Evolutionary conservation across 441 rosid species (phyloP).

Genomic region (Gossypium davidsonii): DNA sequence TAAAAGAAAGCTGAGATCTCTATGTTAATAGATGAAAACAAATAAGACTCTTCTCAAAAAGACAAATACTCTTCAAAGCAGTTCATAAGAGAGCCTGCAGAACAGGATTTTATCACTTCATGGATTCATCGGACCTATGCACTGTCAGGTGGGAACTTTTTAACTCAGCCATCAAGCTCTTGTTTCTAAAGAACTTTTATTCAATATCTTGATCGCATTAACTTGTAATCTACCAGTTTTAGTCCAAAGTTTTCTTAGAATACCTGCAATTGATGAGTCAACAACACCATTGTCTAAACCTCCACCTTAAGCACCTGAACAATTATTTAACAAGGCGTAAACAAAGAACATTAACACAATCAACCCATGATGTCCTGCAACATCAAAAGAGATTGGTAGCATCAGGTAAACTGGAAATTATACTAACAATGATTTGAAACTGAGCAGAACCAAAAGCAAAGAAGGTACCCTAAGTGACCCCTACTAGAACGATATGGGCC

Average conservation of each 20-base stretch:
- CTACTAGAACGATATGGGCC: not conserved
- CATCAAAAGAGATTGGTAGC: not conserved
- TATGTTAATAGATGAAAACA: not conserved
- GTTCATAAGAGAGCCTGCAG: not conserved
- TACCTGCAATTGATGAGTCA: constrained; percentile 87
- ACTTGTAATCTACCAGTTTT: not conserved
- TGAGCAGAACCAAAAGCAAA: not conserved
- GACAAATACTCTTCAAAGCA: not conserved
- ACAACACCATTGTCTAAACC: constrained; percentile 72
- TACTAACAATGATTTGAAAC: not conserved
- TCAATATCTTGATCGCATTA: not conserved
- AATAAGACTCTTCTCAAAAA: not conserved
- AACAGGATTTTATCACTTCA: constrained; percentile 8
- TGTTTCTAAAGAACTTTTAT: not conserved
- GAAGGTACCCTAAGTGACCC: not conserved
- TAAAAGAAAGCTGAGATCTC: constrained; percentile 9
- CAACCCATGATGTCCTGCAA: not conserved
- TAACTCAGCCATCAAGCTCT: not conserved
- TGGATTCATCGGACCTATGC: not conserved
- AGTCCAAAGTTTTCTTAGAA: not conserved
- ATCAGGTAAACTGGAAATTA: not conserved
- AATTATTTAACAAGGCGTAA: constrained; percentile 47
- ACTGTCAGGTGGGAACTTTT: not conserved
- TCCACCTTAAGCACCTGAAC: constrained; percentile 48
- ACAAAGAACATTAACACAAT: constrained; percentile 16